Evolutionary conservation across 768 basidiomycete genomes (phyloP), one percentile per base, ranked within the genome.

Genomic region (Suillus alpinus): DNA sequence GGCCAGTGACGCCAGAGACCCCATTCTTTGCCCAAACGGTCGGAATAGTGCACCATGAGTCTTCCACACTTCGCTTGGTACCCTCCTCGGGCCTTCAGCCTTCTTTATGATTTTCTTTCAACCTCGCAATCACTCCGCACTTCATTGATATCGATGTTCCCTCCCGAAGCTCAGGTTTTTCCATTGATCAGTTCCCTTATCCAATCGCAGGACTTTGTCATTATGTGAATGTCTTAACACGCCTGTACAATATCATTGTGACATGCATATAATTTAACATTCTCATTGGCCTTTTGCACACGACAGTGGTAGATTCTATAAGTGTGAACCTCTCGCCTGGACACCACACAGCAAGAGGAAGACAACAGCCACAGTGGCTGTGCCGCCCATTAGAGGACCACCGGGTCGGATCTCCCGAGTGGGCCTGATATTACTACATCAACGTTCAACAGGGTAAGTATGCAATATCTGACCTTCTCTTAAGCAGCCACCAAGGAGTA

Each of bases 1-100:
- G 56, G 12, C 59, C 53, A 40, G 32, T 43, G 41, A 59, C 59
- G 9, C 59, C 59, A 12, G 59, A 43, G 7, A 36, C 56, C 12
- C 56, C 55, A 7, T 56, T 20, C 10, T 57, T 59, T 31, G 20
- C 41, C 7, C 52, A 36, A 18, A 40, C 57, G 6, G 3, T 57
- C 20, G 56, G 40, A 39, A 34, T 39, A 36, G 16, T 16, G 36
- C 55, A 58, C 14, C 39, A 39, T n/a, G 56, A 20, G n/a, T 26
- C 37, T 20, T 37, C 56, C 26, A 53, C 44, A 32, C 53, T 59
- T 13, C 59, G 55, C 23, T 32, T 59, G 39, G 36, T 59, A 32
- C 23, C 59, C 18, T 32, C 59, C 20, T 59, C 59, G 12, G 29
- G 37, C 13, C 39, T 58, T 23, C 59, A 34, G 26, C 56, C 32